phyloP scores from a whole-genome alignment of 371 early-diverging fungal genomes.

The Choanephora cucurbitarum region DNA sequence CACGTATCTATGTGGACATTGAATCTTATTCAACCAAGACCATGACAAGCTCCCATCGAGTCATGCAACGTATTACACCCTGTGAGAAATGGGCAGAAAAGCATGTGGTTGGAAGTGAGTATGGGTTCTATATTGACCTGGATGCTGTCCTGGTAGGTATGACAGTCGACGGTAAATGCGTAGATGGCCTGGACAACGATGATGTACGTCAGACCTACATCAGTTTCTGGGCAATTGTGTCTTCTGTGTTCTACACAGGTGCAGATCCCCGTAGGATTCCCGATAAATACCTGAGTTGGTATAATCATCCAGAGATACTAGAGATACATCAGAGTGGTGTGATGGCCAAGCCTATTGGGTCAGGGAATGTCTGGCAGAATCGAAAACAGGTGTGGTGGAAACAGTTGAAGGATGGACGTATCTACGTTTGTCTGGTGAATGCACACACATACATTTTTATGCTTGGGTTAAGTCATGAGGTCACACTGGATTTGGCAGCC shows the following conservation, averaged over 20 bases:
- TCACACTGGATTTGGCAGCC: conserved; percentile 28
- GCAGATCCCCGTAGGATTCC: conserved; percentile 45
- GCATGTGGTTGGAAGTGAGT: conserved; percentile 27
- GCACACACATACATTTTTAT: conserved; percentile 41
- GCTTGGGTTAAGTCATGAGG: conserved; percentile 36
- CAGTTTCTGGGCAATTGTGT: conserved; percentile 47
- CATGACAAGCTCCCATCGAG: conserved; percentile 47
- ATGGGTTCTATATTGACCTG: conserved; percentile 45
- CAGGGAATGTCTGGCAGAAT: conserved; percentile 42
- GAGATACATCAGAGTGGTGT: conserved; percentile 47
- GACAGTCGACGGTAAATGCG: conserved; percentile 41
- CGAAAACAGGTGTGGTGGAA: conserved; percentile 53
- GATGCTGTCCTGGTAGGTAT: conserved; percentile 49
- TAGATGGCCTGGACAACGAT: conserved; percentile 49
- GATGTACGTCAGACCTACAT: conserved; percentile 43
- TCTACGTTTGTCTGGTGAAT: conserved; percentile 43
- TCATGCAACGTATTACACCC: conserved; percentile 43
- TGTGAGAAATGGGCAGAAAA: conserved; percentile 36
- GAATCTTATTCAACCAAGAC: conserved; percentile 44
- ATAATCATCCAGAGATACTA: conserved; percentile 41
- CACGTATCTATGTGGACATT: conserved; percentile 43
- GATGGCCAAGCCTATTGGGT: conserved; percentile 46
- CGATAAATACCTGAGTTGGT: conserved; percentile 35
- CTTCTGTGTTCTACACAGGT: conserved; percentile 47
- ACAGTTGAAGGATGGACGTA: conserved; percentile 34